Evolutionary conservation across 2,329 filamentous ascomycete genomes (phyloP).

Genomic region (Monosporascus sp.): DNA sequence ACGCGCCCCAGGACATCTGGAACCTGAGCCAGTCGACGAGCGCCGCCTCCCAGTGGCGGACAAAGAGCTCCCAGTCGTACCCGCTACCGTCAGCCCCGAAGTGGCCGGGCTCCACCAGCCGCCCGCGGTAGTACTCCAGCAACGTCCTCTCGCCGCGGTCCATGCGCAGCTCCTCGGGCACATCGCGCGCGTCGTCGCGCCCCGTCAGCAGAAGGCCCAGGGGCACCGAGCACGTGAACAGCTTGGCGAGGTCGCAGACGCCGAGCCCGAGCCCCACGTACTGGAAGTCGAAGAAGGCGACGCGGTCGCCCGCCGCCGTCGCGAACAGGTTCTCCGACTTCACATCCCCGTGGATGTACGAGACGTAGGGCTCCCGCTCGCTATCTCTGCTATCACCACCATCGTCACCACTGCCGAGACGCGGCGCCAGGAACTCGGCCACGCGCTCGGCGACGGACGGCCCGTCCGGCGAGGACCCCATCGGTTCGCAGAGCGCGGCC

Average conservation of each 20-base stretch:
- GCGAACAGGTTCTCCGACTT: constrained; percentile 66
- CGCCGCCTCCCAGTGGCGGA: constrained; percentile 60
- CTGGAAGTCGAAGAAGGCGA: constrained; percentile 66
- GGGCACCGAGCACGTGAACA: constrained; percentile 62
- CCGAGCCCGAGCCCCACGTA: constrained; percentile 60
- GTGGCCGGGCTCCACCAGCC: constrained; percentile 24
- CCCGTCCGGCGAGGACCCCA: constrained; percentile 7
- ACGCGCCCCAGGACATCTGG: constrained; percentile 56
- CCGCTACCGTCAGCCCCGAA: constrained; percentile 14
- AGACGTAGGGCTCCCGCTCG: constrained; percentile 34
- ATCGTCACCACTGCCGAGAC: constrained; percentile 22
- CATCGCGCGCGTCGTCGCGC: constrained; percentile 10
- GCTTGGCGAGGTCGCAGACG: constrained; percentile 60
- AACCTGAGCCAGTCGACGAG: constrained; percentile 63
- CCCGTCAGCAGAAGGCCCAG: constrained; percentile 45
- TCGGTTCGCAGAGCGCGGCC: constrained; percentile 36
- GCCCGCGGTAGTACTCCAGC: constrained; percentile 43
- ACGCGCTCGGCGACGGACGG: constrained; percentile 46
- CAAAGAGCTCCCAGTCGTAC: constrained; percentile 51
- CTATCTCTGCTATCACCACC: not conserved
- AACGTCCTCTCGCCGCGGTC: constrained; percentile 42
- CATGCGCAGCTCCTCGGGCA: constrained; percentile 41
- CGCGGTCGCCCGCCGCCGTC: constrained; percentile 38
- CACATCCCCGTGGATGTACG: constrained; percentile 62
- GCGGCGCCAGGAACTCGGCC: constrained; percentile 44